Evolutionary conservation across 2,329 filamentous ascomycete genomes (phyloP).

Genomic region (Colletotrichum noveboracense): DNA sequence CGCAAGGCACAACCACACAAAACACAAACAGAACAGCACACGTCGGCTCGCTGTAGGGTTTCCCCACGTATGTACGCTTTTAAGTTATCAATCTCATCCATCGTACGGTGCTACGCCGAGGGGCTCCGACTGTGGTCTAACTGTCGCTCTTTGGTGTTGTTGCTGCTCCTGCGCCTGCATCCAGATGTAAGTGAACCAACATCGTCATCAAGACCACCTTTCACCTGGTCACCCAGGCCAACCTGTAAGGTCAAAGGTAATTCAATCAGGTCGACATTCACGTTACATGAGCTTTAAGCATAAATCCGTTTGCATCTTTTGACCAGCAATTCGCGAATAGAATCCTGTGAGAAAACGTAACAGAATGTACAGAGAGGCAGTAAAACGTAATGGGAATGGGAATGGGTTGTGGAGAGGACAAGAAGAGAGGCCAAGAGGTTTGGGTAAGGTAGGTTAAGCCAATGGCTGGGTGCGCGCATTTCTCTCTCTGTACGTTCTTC

Average conservation of each 20-base stretch:
- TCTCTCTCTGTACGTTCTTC: background rate
- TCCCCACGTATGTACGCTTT: background rate
- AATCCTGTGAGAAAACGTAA: background rate
- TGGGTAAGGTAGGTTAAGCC: background rate
- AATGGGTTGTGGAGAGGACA: background rate
- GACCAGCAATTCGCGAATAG: background rate
- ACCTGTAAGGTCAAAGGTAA: background rate
- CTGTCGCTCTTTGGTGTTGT: background rate
- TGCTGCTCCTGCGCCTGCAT: background rate
- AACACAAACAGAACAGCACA: background rate
- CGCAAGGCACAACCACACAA: background rate
- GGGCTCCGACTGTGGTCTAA: background rate
- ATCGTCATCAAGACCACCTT: background rate
- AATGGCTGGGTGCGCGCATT: background rate
- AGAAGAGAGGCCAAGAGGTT: background rate
- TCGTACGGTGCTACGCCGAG: conserved; percentile 3
- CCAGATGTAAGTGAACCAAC: background rate
- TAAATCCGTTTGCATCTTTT: background rate
- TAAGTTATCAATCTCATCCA: conserved; percentile 1
- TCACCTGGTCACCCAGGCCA: background rate
- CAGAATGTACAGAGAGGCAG: background rate
- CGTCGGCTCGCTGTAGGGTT: background rate
- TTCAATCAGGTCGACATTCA: background rate
- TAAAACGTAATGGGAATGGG: background rate
- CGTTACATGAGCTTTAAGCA: background rate